These are phyloP conservation scores for Knoxia roxburghii DNA, from an alignment of 257 asterid species.

Conservation along the genomic window DNA sequence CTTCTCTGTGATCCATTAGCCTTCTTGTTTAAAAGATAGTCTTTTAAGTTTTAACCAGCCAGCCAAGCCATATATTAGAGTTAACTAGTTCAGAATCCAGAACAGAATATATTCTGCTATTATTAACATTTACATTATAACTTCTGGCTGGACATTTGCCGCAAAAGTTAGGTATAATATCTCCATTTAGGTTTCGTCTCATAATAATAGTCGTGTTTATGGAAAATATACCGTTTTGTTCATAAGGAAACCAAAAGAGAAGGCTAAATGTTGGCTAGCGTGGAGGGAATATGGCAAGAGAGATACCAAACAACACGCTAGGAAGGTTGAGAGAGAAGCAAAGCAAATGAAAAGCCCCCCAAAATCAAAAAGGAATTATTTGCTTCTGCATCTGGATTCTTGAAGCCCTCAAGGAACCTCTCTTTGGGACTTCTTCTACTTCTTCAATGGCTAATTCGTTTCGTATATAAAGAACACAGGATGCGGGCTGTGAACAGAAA, in stretches of 20 bases:
- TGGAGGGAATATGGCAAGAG: neutral
- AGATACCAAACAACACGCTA: neutral
- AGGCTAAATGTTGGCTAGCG: neutral
- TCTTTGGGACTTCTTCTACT: slow-evolving; percentile 19
- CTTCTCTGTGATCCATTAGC: neutral
- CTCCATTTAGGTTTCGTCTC: too few species aligned
- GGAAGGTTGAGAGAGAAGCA: slow-evolving; percentile 4
- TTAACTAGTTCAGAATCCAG: neutral
- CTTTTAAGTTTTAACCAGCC: too few species aligned
- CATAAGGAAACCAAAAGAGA: slow-evolving; percentile 1
- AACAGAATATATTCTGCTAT: neutral
- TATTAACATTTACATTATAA: neutral
- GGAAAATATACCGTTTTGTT: too few species aligned
- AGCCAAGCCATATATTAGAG: neutral
- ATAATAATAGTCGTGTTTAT: too few species aligned
- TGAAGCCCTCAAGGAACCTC: slow-evolving; percentile 33
- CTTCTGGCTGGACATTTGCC: neutral
- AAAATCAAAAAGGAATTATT: slow-evolving; percentile 36
- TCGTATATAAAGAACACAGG: slow-evolving; percentile 8
- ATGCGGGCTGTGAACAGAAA: neutral
- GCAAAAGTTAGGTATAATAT: neutral
- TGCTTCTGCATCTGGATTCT: slow-evolving; percentile 18
- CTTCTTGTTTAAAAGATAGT: neutral
- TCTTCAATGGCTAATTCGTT: slow-evolving; percentile 7
- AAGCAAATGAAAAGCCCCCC: slow-evolving; percentile 26